Evolutionary conservation across 192 early-diverging fungal genomes (phyloP), one percentile per base, ranked within the genome.

Genomic region (Jimgerdemannia lactiflua): DNA sequence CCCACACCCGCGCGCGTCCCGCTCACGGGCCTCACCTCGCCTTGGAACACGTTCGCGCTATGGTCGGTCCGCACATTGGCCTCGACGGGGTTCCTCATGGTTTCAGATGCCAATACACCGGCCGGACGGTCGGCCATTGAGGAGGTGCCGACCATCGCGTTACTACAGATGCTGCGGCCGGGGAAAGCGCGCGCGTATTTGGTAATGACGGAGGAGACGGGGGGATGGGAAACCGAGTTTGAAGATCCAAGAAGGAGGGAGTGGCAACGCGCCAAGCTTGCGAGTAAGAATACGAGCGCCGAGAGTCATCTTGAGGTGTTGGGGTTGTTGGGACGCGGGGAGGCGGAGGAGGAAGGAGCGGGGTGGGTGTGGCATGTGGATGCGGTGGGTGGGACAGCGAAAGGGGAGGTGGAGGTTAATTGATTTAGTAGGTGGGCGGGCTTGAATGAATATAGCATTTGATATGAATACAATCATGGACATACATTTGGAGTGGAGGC

Each of bases 191-290:
- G 40, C 6, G 67, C 67, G 19, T 68, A 68, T 68, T 18, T 68
- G 67, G 18, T 68, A 20, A 68, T 14, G 67, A 68, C 67, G 67
- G 67, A 41, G 6, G 49, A 59, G 49, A 18, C 67, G 8, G 67
- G 40, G 19, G 67, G 67, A 18, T 68, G 67, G 67, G 40, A 68
- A 9, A 68, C 67, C 29, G 67, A 68, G 19, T 68, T 68, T 68
- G 19, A 20, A 19, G 67, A 68, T 18, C 67, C 67, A 20, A 41
- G 9, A 41, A 68, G 67, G 40, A 41, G 9, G 9, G 67, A 20
- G 67, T 68, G 67, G 67, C 67, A 68, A 2, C 19, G 40, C 9
- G 29, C 29, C 6, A 68, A 68, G 40, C 40, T 68, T 9, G 67
- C 7, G 67, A 68, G 67, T 19, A 68, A 68, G 40, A 20, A 68